A percentile compares a stretch with the other conserved stretches of the same genome.
Conservation (phyloP, 2,329 filamentous ascomycete genomes). For the Plectosphaerella sp. region DNA sequence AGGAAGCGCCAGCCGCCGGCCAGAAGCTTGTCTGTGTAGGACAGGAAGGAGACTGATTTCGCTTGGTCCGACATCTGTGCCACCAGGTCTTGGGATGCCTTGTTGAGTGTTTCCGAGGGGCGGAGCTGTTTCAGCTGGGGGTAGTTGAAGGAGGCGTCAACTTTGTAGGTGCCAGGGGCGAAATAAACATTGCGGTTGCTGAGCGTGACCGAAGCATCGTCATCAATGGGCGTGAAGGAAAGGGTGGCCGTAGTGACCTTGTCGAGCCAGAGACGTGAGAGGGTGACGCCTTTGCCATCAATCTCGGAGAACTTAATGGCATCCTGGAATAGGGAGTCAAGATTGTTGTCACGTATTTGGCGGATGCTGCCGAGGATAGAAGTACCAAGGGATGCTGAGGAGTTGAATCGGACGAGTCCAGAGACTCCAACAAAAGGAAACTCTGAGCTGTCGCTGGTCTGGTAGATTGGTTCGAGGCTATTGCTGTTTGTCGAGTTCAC, state of each 20-base stretch:
- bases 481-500: slow-evolving; percentile 41
- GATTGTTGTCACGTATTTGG: slow-evolving; percentile 54
- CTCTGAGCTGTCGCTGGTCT: slow-evolving; percentile 12
- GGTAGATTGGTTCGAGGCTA: slow-evolving; percentile 42
- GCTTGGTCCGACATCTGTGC: slow-evolving; percentile 39
- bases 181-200: slow-evolving; percentile 40
- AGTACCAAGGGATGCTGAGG: slow-evolving; percentile 48
- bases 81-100: slow-evolving; percentile 39
- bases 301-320: slow-evolving; percentile 37
- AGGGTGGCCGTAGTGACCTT: slow-evolving; percentile 53
- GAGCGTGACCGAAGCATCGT: slow-evolving; percentile 10
- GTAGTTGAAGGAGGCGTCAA: slow-evolving; percentile 58
- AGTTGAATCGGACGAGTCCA: slow-evolving; percentile 51
- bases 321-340: slow-evolving; percentile 50
- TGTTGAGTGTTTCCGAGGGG: slow-evolving; percentile 43
- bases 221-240: slow-evolving; percentile 33
- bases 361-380: slow-evolving; percentile 59
- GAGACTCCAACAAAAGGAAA: slow-evolving; percentile 48
- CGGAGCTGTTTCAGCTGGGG: slow-evolving; percentile 54
- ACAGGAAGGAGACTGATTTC: slow-evolving; percentile 56
- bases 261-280: slow-evolving; percentile 57
- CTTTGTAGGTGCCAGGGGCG: slow-evolving; percentile 48
- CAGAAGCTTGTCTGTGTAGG: slow-evolving; percentile 57
- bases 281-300: slow-evolving; percentile 35
- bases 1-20: slow-evolving; percentile 63